Evolutionary conservation across 495 filamentous ascomycete genomes (phyloP), one percentile per base, ranked within the genome.

Genomic region (Penicillium parvum): DNA sequence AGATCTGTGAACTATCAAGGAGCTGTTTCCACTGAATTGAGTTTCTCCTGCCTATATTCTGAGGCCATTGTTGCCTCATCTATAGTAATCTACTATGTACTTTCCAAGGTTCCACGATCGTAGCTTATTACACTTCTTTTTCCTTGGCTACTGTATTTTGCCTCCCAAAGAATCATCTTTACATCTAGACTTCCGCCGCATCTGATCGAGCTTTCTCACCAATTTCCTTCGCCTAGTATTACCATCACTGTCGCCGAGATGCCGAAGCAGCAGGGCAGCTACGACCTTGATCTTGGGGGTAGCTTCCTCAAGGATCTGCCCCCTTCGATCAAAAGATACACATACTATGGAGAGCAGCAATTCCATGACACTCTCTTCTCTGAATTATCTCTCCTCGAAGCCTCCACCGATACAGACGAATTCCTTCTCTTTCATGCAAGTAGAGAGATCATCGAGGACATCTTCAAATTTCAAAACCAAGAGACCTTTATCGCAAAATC

Each of bases 371-470:
- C 34, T 14, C 12, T 43, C 2, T 5, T 33, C 9, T 10, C 18
- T 12, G 29, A 34, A 35, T 12, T 28, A 16, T 26, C 15, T 41
- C 28, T 8, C 18, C 34, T 34, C 30, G 40, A 43, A 34, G 29
- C 19, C 20, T 34, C 19, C 12, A 10, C 19, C 20, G 6, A 35
- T 20, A 9, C 19, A 27, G 34, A 30, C 21, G 40, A 34, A 34
- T 43, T 26, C 14, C 11, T 43, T 19, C 30, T 43, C n/a, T 43
- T 43, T 27, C 40, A 34, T 33, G 30, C 27, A 26, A 43, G 21
- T 19, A 30, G 26, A 26, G 21, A 43, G 30, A 43, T 30, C 19
- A 43, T 43, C 15, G 29, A 43, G 2, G 26, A 28, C 30, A 10
- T 43, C 19, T 3, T 34, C 30, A 30, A 34, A 10, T 12, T 12